Evolutionary conservation across 148 eudicot genomes (phyloP).

Genomic region (Pouteria glomerata): DNA sequence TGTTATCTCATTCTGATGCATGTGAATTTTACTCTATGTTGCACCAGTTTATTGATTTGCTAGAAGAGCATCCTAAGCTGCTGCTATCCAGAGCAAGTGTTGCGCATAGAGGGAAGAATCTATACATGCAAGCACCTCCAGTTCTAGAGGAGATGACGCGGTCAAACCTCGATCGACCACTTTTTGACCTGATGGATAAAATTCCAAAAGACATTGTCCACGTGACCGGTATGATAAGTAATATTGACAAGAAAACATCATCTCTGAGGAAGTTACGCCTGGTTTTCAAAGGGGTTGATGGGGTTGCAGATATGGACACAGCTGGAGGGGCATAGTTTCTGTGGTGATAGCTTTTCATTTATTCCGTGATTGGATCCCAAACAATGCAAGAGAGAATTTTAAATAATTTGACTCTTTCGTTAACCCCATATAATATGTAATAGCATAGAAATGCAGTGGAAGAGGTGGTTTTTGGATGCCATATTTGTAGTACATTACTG

Average conservation of each 20-base stretch:
- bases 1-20: not conserved
- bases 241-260: conserved; percentile 54
- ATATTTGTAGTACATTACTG: not conserved
- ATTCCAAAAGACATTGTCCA: conserved; percentile 50
- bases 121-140: conserved; percentile 98
- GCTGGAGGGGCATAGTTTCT: conserved; percentile 64
- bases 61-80: conserved; percentile 75
- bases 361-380: not conserved
- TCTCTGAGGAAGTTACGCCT: conserved; percentile 63
- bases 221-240: conserved; percentile 56
- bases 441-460: not conserved
- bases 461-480: not conserved
- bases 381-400: not conserved
- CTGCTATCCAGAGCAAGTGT: conserved; percentile 73
- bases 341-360: not conserved
- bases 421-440: not conserved
- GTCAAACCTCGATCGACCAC: conserved; percentile 53
- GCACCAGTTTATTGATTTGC: conserved; percentile 68
- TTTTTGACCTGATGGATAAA: conserved; percentile 74
- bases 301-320: conserved; percentile 66
- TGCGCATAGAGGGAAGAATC: conserved; percentile 56
- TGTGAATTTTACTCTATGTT: conserved; percentile 1
- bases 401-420: too few species aligned
- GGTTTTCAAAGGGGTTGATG: conserved; percentile 68
- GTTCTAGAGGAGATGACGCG: conserved; percentile 93